A percentile compares a stretch with the other conserved stretches of the same genome.
Evolutionary conservation across 2,329 filamentous ascomycete species (phyloP).

Genomic region (Nemania serpens): DNA sequence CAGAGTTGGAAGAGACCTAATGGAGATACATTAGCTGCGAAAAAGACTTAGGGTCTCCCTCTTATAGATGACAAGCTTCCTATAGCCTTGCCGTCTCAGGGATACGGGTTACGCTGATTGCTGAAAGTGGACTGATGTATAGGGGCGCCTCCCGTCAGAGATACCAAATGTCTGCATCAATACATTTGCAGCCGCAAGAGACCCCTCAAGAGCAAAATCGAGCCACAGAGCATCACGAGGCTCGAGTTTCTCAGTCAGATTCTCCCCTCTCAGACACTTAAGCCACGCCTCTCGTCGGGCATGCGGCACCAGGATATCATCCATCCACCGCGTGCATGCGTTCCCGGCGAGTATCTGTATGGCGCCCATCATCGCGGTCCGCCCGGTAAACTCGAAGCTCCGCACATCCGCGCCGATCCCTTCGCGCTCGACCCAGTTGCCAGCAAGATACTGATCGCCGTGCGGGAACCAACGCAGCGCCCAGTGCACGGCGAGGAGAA

Average conservation of each 20-base stretch:
- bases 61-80: too few relatives aligned
- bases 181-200: neutral
- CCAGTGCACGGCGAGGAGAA: conserved; percentile 22
- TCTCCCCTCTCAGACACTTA: neutral
- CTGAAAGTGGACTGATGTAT: too few relatives aligned
- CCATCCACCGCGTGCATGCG: conserved; percentile 33
- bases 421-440: conserved; percentile 15
- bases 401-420: conserved; percentile 24
- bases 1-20: too few relatives aligned
- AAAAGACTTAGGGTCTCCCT: too few relatives aligned
- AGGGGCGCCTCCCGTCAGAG: too few relatives aligned
- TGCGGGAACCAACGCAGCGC: conserved; percentile 1
- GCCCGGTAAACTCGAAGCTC: conserved; percentile 30
- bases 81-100: too few relatives aligned
- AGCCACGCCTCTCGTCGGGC: conserved; percentile 24
- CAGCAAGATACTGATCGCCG: neutral
- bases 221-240: neutral
- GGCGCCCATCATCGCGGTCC: conserved; percentile 32
- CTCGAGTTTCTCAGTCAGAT: neutral
- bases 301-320: conserved; percentile 31
- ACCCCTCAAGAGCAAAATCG: neutral
- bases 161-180: neutral
- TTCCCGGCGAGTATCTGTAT: conserved; percentile 30
- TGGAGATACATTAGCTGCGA: too few relatives aligned
- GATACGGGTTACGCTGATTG: too few relatives aligned